Conservation (phyloP, 495 filamentous ascomycete species). For the Daldinia concentrica region DNA sequence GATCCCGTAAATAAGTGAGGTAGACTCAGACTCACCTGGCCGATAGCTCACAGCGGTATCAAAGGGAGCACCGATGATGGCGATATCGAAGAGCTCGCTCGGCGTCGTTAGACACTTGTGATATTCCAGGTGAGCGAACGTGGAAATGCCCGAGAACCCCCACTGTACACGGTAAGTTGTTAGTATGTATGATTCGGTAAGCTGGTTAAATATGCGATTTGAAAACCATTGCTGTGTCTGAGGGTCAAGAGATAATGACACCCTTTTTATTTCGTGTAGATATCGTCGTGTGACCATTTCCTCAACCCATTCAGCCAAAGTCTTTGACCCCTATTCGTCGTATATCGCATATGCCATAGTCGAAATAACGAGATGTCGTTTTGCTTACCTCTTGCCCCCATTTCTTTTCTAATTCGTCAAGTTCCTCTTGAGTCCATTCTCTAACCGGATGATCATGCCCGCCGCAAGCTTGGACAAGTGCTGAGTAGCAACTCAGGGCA, state of each 20-base stretch:
- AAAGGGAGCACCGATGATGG: slow-evolving; percentile 82
- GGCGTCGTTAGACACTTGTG: slow-evolving; percentile 78
- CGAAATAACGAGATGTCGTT: neutral
- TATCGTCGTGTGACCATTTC: neutral
- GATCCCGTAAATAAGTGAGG: neutral
- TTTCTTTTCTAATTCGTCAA: slow-evolving; percentile 62
- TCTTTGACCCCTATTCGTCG: neutral
- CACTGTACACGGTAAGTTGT: slow-evolving; percentile 58
- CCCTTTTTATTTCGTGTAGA: neutral
- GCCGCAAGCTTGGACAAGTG: slow-evolving; percentile 40
- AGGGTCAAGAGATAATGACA: neutral
- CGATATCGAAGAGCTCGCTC: slow-evolving; percentile 76
- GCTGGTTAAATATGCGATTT: neutral
- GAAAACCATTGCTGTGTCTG: neutral
- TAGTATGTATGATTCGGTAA: slow-evolving; percentile 3
- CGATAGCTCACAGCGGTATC: slow-evolving; percentile 84
- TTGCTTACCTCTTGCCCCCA: slow-evolving; percentile 63
- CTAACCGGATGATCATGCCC: slow-evolving; percentile 35
- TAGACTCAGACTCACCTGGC: slow-evolving; percentile 63
- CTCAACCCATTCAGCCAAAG: neutral
- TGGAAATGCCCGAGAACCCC: slow-evolving; percentile 79
- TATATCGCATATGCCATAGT: neutral
- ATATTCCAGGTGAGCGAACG: slow-evolving; percentile 81
- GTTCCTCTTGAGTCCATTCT: slow-evolving; percentile 51
- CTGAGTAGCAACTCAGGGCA: slow-evolving; percentile 33